phyloP scores from a whole-genome alignment of 1,284 basidiomycete species.

The Ganoderma meredithae region DNA sequence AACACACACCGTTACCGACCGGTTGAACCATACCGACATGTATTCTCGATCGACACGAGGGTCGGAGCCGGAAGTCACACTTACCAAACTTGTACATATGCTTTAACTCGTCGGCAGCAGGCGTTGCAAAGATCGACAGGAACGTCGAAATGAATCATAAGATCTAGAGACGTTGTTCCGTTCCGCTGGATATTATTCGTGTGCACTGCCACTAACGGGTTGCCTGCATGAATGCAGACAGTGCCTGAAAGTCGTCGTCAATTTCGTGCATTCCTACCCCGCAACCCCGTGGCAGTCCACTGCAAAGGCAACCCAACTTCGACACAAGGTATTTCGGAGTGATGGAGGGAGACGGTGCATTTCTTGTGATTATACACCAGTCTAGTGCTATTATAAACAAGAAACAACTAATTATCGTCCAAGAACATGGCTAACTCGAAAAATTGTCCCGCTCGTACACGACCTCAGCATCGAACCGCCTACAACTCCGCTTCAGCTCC shows the following conservation, averaged over 20 bases:
- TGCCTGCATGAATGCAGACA: no score
- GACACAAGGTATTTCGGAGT: no score
- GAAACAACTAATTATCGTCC: background rate
- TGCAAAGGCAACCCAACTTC: no score
- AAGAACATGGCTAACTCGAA: background rate
- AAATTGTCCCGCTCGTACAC: slow-evolving; percentile 25
- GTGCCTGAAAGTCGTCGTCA: no score
- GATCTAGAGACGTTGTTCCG: background rate
- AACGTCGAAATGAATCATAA: background rate
- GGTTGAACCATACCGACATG: background rate
- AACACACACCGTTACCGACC: background rate
- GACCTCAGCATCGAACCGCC: slow-evolving; percentile 22
- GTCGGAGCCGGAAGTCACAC: background rate
- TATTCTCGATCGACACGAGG: background rate
- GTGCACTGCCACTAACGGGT: background rate
- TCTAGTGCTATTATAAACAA: no score
- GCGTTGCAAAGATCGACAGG: background rate
- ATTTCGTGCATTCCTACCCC: no score
- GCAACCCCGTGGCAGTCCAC: no score
- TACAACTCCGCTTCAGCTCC: slow-evolving; percentile 24
- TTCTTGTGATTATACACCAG: no score
- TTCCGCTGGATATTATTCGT: background rate
- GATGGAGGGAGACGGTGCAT: no score
- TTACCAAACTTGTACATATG: background rate
- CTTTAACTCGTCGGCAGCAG: background rate